Conservation (phyloP, 805 yeast species). For the Metschnikowia henanensis region DNA sequence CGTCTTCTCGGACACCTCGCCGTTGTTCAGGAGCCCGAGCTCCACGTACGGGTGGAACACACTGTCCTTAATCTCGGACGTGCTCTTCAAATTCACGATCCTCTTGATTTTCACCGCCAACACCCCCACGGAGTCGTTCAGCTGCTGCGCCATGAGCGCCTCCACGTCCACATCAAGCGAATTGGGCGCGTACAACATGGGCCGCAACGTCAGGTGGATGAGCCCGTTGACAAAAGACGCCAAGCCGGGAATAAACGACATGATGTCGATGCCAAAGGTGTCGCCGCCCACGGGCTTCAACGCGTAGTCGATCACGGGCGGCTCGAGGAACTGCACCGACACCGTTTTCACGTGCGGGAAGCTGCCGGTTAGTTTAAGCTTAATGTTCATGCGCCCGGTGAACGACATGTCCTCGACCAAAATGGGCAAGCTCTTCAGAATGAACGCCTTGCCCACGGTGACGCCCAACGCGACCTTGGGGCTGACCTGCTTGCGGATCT, state of each 20-base stretch:
- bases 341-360: constrained; percentile 81
- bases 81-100: constrained; percentile 47
- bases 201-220: constrained; percentile 69
- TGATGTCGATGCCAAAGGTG: constrained; percentile 80
- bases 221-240: constrained; percentile 67
- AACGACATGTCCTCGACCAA: constrained; percentile 80
- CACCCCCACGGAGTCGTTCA: constrained; percentile 70
- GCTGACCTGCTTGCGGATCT: constrained; percentile 65
- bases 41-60: constrained; percentile 57
- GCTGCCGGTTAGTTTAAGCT: constrained; percentile 56
- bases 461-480: constrained; percentile 84
- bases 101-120: constrained; percentile 61
- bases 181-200: constrained; percentile 82
- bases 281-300: constrained; percentile 90
- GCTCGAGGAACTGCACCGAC: constrained; percentile 70
- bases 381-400: constrained; percentile 65
- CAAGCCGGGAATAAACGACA: constrained; percentile 83
- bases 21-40: constrained; percentile 36
- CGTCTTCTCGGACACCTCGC: constrained; percentile 51
- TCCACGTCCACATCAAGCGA: constrained; percentile 74
- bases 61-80: constrained; percentile 39
- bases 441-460: constrained; percentile 77
- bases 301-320: constrained; percentile 76
- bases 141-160: constrained; percentile 61
- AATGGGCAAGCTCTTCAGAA: constrained; percentile 74